Conservation (phyloP, 2,329 filamentous ascomycete species). For the Akanthomyces dipterigenus region DNA sequence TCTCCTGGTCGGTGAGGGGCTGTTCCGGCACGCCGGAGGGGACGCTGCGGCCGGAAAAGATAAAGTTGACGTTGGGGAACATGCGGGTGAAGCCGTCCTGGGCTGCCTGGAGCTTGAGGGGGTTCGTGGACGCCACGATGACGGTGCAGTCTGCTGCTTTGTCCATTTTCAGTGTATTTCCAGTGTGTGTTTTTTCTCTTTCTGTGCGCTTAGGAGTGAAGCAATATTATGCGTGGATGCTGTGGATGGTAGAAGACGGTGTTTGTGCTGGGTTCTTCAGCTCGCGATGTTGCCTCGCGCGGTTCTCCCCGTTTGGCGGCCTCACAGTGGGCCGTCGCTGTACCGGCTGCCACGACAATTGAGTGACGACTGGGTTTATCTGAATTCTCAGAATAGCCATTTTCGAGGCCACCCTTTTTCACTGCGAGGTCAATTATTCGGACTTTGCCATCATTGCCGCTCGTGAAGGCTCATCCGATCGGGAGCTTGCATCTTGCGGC, state of each 20-base stretch:
- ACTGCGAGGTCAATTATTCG: no score
- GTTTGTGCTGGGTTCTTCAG: not conserved
- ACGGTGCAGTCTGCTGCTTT: constrained; percentile 6
- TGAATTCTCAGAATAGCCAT: no score
- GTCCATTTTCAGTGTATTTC: no score
- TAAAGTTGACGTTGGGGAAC: constrained; percentile 23
- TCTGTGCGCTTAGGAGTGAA: no score
- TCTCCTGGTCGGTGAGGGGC: constrained; percentile 31
- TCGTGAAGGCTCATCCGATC: no score
- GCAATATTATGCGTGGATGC: no score
- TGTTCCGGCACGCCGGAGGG: constrained; percentile 33
- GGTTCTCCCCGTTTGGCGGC: not conserved
- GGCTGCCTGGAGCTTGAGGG: constrained; percentile 32
- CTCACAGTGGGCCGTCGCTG: not conserved
- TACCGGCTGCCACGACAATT: not conserved
- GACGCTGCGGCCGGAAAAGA: constrained; percentile 25
- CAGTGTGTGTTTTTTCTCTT: no score
- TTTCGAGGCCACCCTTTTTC: no score
- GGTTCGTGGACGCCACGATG: constrained; percentile 33
- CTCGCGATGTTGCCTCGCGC: not conserved
- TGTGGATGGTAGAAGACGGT: not conserved
- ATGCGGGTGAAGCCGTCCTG: constrained; percentile 29
- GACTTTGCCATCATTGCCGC: no score
- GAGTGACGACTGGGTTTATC: no score
- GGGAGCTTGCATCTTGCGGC: no score